Base-by-base conservation (phyloP, 139 green algal species). In the Chlamydomonas urium region DNA sequence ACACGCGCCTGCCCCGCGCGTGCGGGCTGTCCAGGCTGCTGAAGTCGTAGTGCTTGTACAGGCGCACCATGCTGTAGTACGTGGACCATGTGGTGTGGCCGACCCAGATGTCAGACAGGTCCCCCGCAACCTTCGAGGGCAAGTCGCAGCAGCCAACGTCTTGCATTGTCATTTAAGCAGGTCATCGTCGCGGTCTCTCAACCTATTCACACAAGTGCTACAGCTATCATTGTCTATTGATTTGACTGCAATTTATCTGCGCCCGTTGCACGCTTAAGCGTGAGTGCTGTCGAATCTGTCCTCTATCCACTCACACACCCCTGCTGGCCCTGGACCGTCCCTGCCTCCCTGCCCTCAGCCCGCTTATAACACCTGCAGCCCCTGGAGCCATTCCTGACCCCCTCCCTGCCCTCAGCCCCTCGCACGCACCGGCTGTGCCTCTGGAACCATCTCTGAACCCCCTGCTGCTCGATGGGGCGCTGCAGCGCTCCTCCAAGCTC, bases 21-120 rank as follows among this genome's bases (percentile, higher is more conserved):
- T 73, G 10, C n/a, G n/a, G n/a, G n/a, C n/a, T n/a, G 2, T 5
- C 14, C 34, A 90, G 79, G 29, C 69, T 21, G 4, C 86, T 67
- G 65, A 77, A 31, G 29, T 67, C 33, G 66, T 86, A 87, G 78
- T 90, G 79, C 72, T 93, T 94, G 85, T 88, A 93, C 4, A 93
- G 68, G 17, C 86, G 81, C 5, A 58, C 36, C 63, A 71, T 71
- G 5, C 32, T 37, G 38, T 71, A 71, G 75, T 83, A 92, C 4
- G 61, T 81, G 75, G 85, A 86, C 89, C 89, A 93, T 0, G 85
- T 91, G 47, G 70, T 68, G 65, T 93, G 89, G 0, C 79, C 84
- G 42, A 92, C 69, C 0, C 86, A 73, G 28, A 90, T 26, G 66
- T 90, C 76, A 10, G 37, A 59, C 34, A 90, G 72, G 65, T 83